Conservation (phyloP, 2,329 filamentous ascomycete genomes). For the Gremmenia infestans region DNA sequence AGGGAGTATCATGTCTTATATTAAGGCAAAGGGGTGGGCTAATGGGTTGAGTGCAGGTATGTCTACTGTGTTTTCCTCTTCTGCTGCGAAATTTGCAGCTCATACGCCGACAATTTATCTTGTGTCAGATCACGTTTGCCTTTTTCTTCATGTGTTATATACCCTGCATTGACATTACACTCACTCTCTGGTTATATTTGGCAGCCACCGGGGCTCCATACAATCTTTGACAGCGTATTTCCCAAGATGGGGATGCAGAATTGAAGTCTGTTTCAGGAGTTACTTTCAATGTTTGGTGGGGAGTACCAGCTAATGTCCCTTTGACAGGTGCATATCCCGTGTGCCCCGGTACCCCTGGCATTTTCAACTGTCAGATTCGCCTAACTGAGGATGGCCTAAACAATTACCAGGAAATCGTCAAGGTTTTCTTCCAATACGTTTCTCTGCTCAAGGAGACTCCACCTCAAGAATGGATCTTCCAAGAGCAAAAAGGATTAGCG, state of each 20-base stretch:
- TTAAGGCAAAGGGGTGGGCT: slow-evolving; percentile 69
- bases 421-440: slow-evolving; percentile 74
- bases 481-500: slow-evolving; percentile 84
- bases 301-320: slow-evolving; percentile 1
- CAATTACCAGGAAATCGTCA: slow-evolving; percentile 60
- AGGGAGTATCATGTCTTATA: slow-evolving; percentile 66
- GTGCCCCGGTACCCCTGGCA: slow-evolving; percentile 58
- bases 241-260: too few species aligned
- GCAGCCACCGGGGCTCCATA: neutral
- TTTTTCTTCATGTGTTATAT: too few species aligned
- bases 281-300: too few species aligned
- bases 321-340: slow-evolving; percentile 50
- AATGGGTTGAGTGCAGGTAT: slow-evolving; percentile 55
- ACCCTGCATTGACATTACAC: too few species aligned
- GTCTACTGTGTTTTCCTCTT: slow-evolving; percentile 9
- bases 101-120: neutral
- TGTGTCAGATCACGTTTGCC: too few species aligned
- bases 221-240: neutral
- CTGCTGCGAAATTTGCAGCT: neutral
- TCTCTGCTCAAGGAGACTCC: slow-evolving; percentile 74
- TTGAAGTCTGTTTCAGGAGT: too few species aligned
- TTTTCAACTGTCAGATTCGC: slow-evolving; percentile 61
- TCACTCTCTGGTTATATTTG: neutral
- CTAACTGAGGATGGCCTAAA: slow-evolving; percentile 58
- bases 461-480: slow-evolving; percentile 88